Base-by-base conservation (phyloP, 495 filamentous ascomycete genomes). In the Aspergillus sclerotioniger region DNA sequence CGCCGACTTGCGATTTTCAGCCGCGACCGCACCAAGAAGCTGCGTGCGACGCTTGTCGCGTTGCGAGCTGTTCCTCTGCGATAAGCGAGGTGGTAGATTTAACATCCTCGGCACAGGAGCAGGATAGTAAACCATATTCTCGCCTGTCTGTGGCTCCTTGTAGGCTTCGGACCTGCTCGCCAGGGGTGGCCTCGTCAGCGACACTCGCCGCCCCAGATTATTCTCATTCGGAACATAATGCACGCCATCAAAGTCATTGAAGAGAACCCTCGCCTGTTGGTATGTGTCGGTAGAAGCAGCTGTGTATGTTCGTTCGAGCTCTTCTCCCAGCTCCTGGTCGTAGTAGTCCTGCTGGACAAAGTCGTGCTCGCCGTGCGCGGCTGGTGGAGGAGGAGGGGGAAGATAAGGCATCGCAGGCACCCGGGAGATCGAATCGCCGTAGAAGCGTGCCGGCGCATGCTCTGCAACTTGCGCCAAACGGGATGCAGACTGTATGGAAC, bases 21-120 rank as follows among this genome's bases (percentile, higher is more conserved):
- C 56, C 6, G 73, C 74, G 63, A 86, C 76, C 20, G 70, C 70
- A 56, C 75, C 79, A 32, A 87, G 58, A 3, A 87, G 66, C 65
- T 89, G 80, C 0, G 89, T 88, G 8, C 86, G 85, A 56, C 90
- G 85, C 53, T 87, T 84, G 44, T 90, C 84, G 43, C 87, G 83
- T 7, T 84, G 78, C 6, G 75, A 63, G 1, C 80, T 78, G 25
- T 89, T 85, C 31, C 84, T 80, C 69, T 90, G 89, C 0, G 92
- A 96, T 37, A 98, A 76, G 59, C 89, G 87, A 35, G 91, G 91
- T 8, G 94, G 94, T 3, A 98, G 79, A 63, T 96, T 97, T 28
- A 98, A 79, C 83, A 94, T 92, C 65, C 87, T 87, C 1, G 94
- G 94, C 0, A 98, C 93, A 12, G 91, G 94, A 3, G 94, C 94